Conservation (phyloP, 352 stramenopile genomes). For the Phytophthora sansomeana region DNA sequence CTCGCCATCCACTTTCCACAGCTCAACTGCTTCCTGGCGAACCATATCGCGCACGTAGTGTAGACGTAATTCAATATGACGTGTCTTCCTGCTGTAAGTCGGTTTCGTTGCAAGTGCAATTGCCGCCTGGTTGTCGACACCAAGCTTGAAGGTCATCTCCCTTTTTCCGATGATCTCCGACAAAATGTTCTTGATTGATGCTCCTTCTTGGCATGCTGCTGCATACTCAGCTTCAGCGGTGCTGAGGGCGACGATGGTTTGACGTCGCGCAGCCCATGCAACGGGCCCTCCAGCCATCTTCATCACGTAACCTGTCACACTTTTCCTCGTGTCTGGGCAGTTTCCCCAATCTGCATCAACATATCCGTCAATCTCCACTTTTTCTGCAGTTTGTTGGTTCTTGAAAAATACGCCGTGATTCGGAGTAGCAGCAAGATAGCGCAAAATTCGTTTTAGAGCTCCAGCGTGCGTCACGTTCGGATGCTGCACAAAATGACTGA, state of each 20-base stretch:
- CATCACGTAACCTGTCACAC: slow-evolving; percentile 4
- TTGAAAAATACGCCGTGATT: slow-evolving; percentile 1
- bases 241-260: not conserved
- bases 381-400: not conserved
- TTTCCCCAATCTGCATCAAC: slow-evolving; percentile 2
- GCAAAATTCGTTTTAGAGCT: slow-evolving; percentile 3
- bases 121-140: slow-evolving; percentile 4
- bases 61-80: not conserved
- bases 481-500: slow-evolving; percentile 25
- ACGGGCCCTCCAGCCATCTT: slow-evolving; percentile 1
- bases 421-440: not conserved
- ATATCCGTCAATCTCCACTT: not conserved
- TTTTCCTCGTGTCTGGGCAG: not conserved
- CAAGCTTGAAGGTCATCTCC: not conserved
- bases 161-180: not conserved
- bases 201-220: slow-evolving; percentile 1
- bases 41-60: not conserved
- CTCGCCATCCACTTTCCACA: not conserved
- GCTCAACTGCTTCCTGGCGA: not conserved
- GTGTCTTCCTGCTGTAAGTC: slow-evolving; percentile 5
- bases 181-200: not conserved
- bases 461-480: not conserved
- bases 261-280: slow-evolving; percentile 1
- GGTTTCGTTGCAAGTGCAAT: not conserved
- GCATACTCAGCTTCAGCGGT: slow-evolving; percentile 7